Conservation (phyloP, 805 yeast genomes). For the Zygoascus flipseniorum region DNA sequence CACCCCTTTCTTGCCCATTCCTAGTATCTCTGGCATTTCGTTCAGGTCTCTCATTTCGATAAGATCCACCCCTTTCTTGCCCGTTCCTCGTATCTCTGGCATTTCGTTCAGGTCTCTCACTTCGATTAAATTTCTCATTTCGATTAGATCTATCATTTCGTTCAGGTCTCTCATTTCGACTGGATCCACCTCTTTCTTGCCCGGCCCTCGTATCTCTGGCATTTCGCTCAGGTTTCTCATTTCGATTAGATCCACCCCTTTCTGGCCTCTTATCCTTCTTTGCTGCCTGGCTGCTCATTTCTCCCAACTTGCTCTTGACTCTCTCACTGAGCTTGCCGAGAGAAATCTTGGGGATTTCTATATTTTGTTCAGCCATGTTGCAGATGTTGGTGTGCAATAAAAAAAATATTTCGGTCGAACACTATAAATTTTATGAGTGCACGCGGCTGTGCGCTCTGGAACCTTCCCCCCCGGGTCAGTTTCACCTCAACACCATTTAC, state of each 20-base stretch:
- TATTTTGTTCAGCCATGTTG: neutral
- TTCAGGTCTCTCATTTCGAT: neutral
- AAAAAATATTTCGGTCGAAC: neutral
- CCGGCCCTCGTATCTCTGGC: neutral
- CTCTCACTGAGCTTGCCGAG: constrained; percentile 11
- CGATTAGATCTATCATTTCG: neutral
- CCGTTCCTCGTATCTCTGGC: neutral
- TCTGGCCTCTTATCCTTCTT: constrained; percentile 11
- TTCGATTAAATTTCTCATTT: neutral
- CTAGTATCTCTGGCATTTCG: neutral
- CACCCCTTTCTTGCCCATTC: neutral
- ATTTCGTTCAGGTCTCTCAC: neutral
- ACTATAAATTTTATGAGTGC: neutral
- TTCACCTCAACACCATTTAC: neutral
- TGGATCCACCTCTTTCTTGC: too few species aligned
- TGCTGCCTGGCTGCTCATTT: constrained; percentile 10
- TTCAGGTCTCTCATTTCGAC: too few species aligned
- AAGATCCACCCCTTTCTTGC: neutral
- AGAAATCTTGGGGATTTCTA: constrained; percentile 7
- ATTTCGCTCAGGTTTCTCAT: neutral
- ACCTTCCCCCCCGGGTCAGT: neutral
- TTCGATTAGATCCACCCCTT: neutral
- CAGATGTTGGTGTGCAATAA: neutral
- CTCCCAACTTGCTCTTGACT: constrained; percentile 14
- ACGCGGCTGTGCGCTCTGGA: neutral